Conservation (phyloP, 495 filamentous ascomycete species). For the Podospora fimiseda region DNA sequence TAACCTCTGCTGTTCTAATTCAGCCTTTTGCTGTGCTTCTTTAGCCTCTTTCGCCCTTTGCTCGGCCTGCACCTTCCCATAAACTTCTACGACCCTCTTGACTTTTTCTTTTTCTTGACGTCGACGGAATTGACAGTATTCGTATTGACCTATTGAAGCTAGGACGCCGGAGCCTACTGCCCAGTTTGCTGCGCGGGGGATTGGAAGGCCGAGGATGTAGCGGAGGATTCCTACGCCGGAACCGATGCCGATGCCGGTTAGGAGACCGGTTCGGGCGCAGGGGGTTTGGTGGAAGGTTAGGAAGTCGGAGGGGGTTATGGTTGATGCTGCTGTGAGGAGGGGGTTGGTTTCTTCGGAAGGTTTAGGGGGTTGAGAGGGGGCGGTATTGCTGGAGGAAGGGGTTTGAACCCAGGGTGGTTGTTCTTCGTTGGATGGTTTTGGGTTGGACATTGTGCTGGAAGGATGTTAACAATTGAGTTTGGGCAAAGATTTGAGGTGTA, state of each 20-base stretch:
- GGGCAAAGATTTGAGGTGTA: too few relatives aligned
- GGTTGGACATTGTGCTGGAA: background rate
- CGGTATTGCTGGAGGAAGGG: conserved; percentile 2
- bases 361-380: background rate
- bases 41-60: conserved; percentile 31
- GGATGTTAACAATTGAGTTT: background rate
- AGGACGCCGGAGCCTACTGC: conserved; percentile 69
- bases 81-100: conserved; percentile 71
- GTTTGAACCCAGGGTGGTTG: background rate
- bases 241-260: conserved; percentile 75
- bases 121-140: conserved; percentile 71
- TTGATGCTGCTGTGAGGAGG: conserved; percentile 58
- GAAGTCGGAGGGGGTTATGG: conserved; percentile 63
- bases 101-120: conserved; percentile 68
- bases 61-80: conserved; percentile 58
- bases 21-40: conserved; percentile 37
- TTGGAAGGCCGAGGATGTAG: conserved; percentile 55
- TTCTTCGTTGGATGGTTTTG: background rate
- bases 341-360: conserved; percentile 25
- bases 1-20: conserved; percentile 37
- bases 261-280: conserved; percentile 73
- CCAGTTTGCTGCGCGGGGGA: conserved; percentile 68
- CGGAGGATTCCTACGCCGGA: conserved; percentile 66
- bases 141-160: conserved; percentile 59
- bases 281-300: conserved; percentile 69